A percentile compares a stretch with the other conserved stretches of the same genome.
Evolutionary conservation across 805 yeast species (phyloP).

Genomic region (Jamesozyma gamospora): DNA sequence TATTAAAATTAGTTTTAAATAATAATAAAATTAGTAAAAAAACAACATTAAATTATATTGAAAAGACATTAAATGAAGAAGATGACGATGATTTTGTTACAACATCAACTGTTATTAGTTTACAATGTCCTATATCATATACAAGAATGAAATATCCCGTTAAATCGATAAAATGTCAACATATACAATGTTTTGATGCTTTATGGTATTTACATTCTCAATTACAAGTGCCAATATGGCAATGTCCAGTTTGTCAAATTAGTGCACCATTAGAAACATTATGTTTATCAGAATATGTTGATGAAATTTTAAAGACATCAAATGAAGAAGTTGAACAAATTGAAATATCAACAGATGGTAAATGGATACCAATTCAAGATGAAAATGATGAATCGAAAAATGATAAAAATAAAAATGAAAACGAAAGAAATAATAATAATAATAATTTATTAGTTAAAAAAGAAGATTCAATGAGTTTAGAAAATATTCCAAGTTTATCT

Average conservation of each 20-base stretch:
- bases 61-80: slow-evolving; percentile 31
- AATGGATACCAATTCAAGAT: slow-evolving; percentile 45
- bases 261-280: slow-evolving; percentile 45
- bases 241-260: slow-evolving; percentile 72
- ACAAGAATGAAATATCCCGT: slow-evolving; percentile 63
- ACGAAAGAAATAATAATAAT: slow-evolving; percentile 4
- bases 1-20: slow-evolving; percentile 31
- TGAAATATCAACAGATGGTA: slow-evolving; percentile 59
- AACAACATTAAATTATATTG: slow-evolving; percentile 42
- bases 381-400: slow-evolving; percentile 14
- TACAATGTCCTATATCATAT: slow-evolving; percentile 73
- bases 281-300: slow-evolving; percentile 64
- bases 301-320: slow-evolving; percentile 48
- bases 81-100: slow-evolving; percentile 60
- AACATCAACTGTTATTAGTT: slow-evolving; percentile 52
- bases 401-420: slow-evolving; percentile 2
- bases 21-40: slow-evolving; percentile 45
- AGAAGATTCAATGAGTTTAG: slow-evolving; percentile 2
- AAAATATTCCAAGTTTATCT: background rate
- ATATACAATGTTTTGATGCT: slow-evolving; percentile 85
- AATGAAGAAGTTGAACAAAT: slow-evolving; percentile 52
- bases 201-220: slow-evolving; percentile 64
- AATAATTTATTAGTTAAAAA: slow-evolving; percentile 5
- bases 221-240: slow-evolving; percentile 73
- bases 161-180: slow-evolving; percentile 61